phyloP scores from a whole-genome alignment of 805 yeast genomes.

The Candida morakotiae region DNA sequence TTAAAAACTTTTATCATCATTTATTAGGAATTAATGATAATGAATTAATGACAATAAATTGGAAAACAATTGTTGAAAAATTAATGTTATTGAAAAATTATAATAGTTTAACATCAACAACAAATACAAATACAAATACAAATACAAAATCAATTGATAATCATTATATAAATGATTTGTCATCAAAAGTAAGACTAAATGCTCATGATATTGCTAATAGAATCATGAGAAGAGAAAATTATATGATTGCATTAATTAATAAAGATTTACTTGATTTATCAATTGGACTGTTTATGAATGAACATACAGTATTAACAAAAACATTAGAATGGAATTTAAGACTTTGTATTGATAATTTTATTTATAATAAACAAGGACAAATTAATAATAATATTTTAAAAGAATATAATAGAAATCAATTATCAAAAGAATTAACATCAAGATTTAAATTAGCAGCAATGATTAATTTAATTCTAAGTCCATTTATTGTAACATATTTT shows the following conservation, averaged over 20 bases:
- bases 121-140: no score
- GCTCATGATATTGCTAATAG: slow-evolving; percentile 95
- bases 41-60: slow-evolving; percentile 88
- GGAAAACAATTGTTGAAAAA: slow-evolving; percentile 82
- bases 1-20: slow-evolving; percentile 70
- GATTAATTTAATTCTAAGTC: slow-evolving; percentile 76
- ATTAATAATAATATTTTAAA: slow-evolving; percentile 67
- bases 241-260: slow-evolving; percentile 84
- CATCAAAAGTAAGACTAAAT: slow-evolving; percentile 70
- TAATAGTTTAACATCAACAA: slow-evolving; percentile 67
- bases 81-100: slow-evolving; percentile 73
- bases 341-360: slow-evolving; percentile 80
- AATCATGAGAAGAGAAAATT: slow-evolving; percentile 93
- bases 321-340: slow-evolving; percentile 94
- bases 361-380: slow-evolving; percentile 81
- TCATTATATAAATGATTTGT: slow-evolving; percentile 46
- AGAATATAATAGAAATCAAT: slow-evolving; percentile 60
- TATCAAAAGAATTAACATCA: slow-evolving; percentile 67
- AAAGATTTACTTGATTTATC: slow-evolving; percentile 68
- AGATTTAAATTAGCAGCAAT: slow-evolving; percentile 86
- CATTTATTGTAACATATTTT: slow-evolving; percentile 81
- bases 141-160: slow-evolving; percentile 17
- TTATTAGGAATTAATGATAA: slow-evolving; percentile 67
- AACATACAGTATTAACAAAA: slow-evolving; percentile 56
- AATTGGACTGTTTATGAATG: slow-evolving; percentile 24